These are phyloP conservation scores for Talaromyces sp. DNA, from an alignment of 2,329 filamentous ascomycete genomes.

Conservation along the genomic window DNA sequence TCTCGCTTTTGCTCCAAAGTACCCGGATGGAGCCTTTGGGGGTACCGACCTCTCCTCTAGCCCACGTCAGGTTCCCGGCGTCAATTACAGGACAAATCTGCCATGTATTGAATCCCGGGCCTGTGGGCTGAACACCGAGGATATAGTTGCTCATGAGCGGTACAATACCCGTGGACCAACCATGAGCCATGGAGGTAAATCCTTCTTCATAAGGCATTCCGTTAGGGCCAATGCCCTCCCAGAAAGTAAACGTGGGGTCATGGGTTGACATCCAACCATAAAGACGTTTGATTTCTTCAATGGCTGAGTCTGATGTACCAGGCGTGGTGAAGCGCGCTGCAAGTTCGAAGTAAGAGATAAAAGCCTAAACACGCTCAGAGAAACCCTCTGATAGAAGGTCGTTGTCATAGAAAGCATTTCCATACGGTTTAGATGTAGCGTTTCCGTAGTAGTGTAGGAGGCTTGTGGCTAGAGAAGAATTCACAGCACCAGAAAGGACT, in stretches of 20 bases:
- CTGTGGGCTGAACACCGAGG: conserved; percentile 50
- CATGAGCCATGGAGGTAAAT: conserved; percentile 56
- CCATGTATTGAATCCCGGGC: conserved; percentile 50
- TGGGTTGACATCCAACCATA: conserved; percentile 55
- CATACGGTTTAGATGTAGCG: conserved; percentile 45
- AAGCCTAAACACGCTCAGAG: conserved; percentile 54
- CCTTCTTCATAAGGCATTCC: conserved; percentile 50
- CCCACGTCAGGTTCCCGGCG: conserved; percentile 42
- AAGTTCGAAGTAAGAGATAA: conserved; percentile 58
- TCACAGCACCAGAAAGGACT: conserved; percentile 37
- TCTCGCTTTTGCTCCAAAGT: conserved; percentile 36
- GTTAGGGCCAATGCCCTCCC: conserved; percentile 54
- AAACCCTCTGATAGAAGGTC: conserved; percentile 43
- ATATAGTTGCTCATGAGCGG: conserved; percentile 52
- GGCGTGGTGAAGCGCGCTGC: conserved; percentile 50
- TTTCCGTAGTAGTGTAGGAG: conserved; percentile 44
- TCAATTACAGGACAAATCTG: conserved; percentile 41
- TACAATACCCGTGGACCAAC: conserved; percentile 56
- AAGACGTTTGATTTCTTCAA: conserved; percentile 51
- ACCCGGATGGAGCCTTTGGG: conserved; percentile 44
- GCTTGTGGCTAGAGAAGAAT: conserved; percentile 7
- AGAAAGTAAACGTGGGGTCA: conserved; percentile 53
- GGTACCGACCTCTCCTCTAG: conserved; percentile 49
- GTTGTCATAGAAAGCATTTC: conserved; percentile 58
- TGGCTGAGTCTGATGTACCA: conserved; percentile 38